These are phyloP conservation scores for Toxoplasma gondii DNA, from an alignment of 169 alveolate species.

Conservation along the genomic window DNA sequence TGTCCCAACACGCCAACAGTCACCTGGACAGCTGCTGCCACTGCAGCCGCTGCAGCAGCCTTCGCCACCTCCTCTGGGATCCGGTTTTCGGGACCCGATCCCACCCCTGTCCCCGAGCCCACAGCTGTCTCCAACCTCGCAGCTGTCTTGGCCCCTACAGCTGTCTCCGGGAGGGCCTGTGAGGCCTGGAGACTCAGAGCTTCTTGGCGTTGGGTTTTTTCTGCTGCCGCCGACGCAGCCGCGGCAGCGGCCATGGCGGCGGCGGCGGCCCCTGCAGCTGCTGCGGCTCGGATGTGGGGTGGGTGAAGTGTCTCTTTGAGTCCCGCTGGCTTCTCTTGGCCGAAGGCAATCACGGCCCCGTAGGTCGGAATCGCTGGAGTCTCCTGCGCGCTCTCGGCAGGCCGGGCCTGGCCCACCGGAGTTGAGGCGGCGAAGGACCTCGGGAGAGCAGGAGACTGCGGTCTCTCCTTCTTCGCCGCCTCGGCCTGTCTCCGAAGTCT, in stretches of 20 bases:
- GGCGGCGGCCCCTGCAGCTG: slow-evolving; percentile 19
- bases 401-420: not conserved
- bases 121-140: not conserved
- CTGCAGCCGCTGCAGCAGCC: not conserved
- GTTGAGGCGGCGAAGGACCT: not conserved
- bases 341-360: not conserved
- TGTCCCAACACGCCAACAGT: not conserved
- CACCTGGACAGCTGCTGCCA: not conserved
- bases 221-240: slow-evolving; percentile 15
- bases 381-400: not conserved
- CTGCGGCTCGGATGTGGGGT: slow-evolving; percentile 14
- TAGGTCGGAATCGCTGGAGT: not conserved
- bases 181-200: not conserved
- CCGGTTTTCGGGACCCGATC: not conserved
- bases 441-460: not conserved
- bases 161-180: too few species aligned
- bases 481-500: slow-evolving; percentile 14
- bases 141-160: too few species aligned
- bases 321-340: not conserved
- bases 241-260: slow-evolving; percentile 10
- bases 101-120: not conserved
- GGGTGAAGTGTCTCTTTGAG: not conserved
- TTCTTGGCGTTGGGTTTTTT: slow-evolving; percentile 19
- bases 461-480: not conserved
- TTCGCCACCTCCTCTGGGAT: not conserved